Base-by-base conservation (phyloP, 441 rosid species). In the Erodium texanum region DNA sequence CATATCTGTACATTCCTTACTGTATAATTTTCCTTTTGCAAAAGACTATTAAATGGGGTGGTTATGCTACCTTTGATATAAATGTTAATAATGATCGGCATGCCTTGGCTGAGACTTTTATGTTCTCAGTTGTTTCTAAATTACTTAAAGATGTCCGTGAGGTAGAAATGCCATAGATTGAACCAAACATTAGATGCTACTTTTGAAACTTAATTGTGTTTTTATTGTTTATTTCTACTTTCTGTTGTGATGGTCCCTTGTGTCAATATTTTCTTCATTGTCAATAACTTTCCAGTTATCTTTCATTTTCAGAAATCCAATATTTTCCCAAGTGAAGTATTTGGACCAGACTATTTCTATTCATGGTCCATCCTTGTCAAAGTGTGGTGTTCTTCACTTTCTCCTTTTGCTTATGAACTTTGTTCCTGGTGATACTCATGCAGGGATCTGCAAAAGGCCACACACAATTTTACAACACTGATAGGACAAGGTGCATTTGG, bases 401-500 rank as follows among this genome's bases (percentile, higher is more conserved):
- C 61, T 2, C 61, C 18, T 64, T 52, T 24, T 12, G 20, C 64
- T 12, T 66, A 59, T 43, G 52, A 56, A 66, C 64, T 61, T 34
- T 61, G 32, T 50, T 66, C 34, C 19, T 70, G 71, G 62, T 75
- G 70, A 72, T 72, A 70, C 48, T 68, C 45, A 20, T 77, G 59
- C 87, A 94, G 99, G 89, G 99, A 94, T 84, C 85, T 94, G 82
- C 98, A 89, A 75, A 92, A 88, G 62, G 98, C 96, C 71, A 94
- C 99, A 15, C 76, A 67, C 77, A 94, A 92, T 79, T 94, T 94
- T 69, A 94, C 98, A 0, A 87, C 98, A 43, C 68, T 89, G 66
- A 85, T 92, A 66, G 99, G 99, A 43, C 92, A 88, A 83, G 98
- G 99, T 71, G 97, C 99, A 41, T 94, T 94, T 85, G 99, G 99